phyloP scores from a whole-genome alignment of 2,329 filamentous ascomycete species.

The Phymatotrichopsis omnivora region DNA sequence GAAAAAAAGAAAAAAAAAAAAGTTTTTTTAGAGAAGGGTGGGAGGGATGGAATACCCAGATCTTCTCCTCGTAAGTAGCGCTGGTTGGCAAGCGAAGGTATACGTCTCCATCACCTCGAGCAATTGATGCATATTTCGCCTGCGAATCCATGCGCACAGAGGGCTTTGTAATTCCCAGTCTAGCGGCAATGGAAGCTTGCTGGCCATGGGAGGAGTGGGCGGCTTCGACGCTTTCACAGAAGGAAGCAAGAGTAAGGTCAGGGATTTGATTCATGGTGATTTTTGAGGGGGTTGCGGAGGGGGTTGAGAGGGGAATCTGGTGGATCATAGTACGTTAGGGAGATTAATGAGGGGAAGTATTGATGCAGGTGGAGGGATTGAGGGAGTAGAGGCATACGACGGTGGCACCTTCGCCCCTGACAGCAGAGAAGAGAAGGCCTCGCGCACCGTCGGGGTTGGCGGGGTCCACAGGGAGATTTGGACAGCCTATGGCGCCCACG shows the following conservation, averaged over 20 bases:
- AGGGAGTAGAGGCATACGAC: constrained; percentile 35
- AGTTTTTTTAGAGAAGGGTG: background rate
- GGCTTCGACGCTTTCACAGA: constrained; percentile 94
- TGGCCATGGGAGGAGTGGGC: constrained; percentile 84
- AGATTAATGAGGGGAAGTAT: background rate
- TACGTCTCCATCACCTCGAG: constrained; percentile 84
- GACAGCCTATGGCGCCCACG: constrained; percentile 88
- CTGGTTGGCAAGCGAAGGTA: constrained; percentile 82
- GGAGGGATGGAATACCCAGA: constrained; percentile 49
- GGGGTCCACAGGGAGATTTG: constrained; percentile 80
- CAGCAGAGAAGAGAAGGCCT: constrained; percentile 80
- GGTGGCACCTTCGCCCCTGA: constrained; percentile 68
- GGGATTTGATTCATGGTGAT: constrained; percentile 72
- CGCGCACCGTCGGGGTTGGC: constrained; percentile 61
- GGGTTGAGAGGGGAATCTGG: constrained; percentile 51
- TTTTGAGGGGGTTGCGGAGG: constrained; percentile 45
- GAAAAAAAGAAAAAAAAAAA: background rate
- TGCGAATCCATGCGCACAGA: constrained; percentile 96
- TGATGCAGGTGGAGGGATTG: background rate
- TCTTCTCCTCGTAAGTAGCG: constrained; percentile 93
- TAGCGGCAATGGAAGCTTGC: constrained; percentile 71
- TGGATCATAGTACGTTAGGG: too few relatives aligned
- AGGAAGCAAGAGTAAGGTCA: constrained; percentile 69
- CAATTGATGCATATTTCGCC: constrained; percentile 94
- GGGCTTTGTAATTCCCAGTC: constrained; percentile 77